Evolutionary conservation across 148 eudicot species (phyloP), one percentile per base, ranked within the genome.

Genomic region (Chenopodium quinoa): DNA sequence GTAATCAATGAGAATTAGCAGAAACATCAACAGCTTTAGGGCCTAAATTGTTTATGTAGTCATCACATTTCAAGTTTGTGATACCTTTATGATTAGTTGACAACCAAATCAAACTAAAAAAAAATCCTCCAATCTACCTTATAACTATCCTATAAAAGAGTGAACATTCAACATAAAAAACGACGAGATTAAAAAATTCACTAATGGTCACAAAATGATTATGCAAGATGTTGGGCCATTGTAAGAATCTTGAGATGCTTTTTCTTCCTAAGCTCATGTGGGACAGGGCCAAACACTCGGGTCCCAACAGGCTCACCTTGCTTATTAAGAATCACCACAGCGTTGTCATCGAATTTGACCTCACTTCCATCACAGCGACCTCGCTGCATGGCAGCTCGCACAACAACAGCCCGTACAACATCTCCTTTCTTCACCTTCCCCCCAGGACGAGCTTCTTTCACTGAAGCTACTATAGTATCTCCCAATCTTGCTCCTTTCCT

Each of bases 391-490:
- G 97, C 95, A 71, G 97, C 95, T 48, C 97, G 92, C 22, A 95
- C 97, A 16, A 95, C 96, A 40, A 95, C 98, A 4, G 89, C 97
- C 25, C 90, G 86, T 12, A 90, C 92, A 27, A 95, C 98, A 9
- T 91, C 91, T 44, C 98, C 97, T 75, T 93, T 95, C 86, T 95
- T 93, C 66, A 95, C 98, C 83, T 93, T 95, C 19, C 97, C 97
- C 9, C 93, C 91, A 5, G 92, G 90, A 20, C 89, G 91, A 46
- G 93, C 93, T 83, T 92, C 97, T 84, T 91, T 90, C 13, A 95
- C 97, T 0, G 98, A 91, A 65, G 92, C 96, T 67, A 92, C 90
- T 75, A 93, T 93, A 25, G 80, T 90, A 89, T 95, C 97, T 47
- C 97, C 98, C 73, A 95, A 80, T 73, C 97, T 83, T 3, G 97